phyloP scores from a whole-genome alignment of 2,329 filamentous ascomycete species.

The Fusarium tanahbumbuense region DNA sequence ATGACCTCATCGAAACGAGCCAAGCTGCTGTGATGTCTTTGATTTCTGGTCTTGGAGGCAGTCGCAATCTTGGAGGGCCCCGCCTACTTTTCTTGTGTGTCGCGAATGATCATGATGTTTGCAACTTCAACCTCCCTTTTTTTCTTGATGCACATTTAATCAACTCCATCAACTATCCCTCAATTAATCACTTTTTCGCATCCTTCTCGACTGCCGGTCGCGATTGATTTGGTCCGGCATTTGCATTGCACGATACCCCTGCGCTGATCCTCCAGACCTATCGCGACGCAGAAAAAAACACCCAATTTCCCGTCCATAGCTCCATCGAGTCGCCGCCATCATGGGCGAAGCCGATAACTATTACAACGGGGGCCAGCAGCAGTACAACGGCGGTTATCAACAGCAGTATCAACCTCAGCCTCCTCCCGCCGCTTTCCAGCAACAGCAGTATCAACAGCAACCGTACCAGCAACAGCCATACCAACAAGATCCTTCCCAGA shows the following conservation, averaged over 20 bases:
- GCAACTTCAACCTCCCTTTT: not conserved
- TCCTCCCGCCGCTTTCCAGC: slow-evolving; percentile 32
- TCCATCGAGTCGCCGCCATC: slow-evolving; percentile 18
- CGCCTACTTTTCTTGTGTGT: slow-evolving; percentile 16
- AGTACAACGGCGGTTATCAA: slow-evolving; percentile 41
- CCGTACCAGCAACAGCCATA: slow-evolving; percentile 35
- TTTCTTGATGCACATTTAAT: not conserved
- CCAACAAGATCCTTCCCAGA: slow-evolving; percentile 45
- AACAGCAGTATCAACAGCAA: slow-evolving; percentile 44
- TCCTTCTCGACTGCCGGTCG: not conserved
- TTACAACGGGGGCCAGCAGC: slow-evolving; percentile 44
- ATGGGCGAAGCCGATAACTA: slow-evolving; percentile 54
- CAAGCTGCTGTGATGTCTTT: slow-evolving; percentile 39
- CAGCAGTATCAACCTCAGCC: slow-evolving; percentile 46
- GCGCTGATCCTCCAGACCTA: slow-evolving; percentile 30
- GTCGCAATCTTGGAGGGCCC: slow-evolving; percentile 33
- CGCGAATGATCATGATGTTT: slow-evolving; percentile 4
- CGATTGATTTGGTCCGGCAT: slow-evolving; percentile 11
- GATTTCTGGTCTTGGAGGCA: slow-evolving; percentile 13
- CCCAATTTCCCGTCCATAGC: not conserved
- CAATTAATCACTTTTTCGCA: not conserved
- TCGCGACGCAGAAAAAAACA: slow-evolving; percentile 3
- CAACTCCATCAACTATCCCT: not conserved
- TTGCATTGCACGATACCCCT: slow-evolving; percentile 14
- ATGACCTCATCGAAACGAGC: slow-evolving; percentile 35